Evolutionary conservation across 257 asterid species (phyloP), one percentile per base, ranked within the genome.

Genomic region (Capsicum rhomboideum): DNA sequence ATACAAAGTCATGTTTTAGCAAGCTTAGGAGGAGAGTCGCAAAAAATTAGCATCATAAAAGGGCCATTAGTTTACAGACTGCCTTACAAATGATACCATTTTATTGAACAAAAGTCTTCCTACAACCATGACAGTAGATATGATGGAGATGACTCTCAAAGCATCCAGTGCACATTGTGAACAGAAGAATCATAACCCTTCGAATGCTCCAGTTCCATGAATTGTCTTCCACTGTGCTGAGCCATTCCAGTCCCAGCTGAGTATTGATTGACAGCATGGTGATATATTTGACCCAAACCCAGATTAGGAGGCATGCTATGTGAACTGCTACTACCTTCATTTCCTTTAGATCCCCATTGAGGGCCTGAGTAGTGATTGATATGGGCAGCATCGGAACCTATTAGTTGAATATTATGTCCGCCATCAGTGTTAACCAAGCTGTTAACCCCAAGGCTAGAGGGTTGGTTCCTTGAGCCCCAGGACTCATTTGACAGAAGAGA

Each of bases 401-500:
- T 85, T 55, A 97, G 89, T 21, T 90, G 93, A 83, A 82, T 91
- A 44, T 84, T 34, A 79, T 87, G 85, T 50, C 89, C 26, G 40
- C 87, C 91, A 80, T 72, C 69, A 80, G 89, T 29, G 20, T 80
- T 85, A 14, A 88, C 87, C 44, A 85, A 79, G 52, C 59, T 80
- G 85, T 87, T 90, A 12, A 84, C 83, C 89, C 88, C 96, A 44
- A 88, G 93, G 87, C 89, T 87, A 63, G 86, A 86, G 64, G 91
- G 83, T 16, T 83, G 94, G 92, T 82, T 82, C 86, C 93, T 90
- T 50, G 95, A 88, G 89, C 83, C 88, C 97, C 97, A 95, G 56
- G 96, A 90, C 71, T 92, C 95, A 80, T 87, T 95, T 95, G 99
- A 95, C 98, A 93, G 98, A 94, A 95, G 99, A 95, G 97, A 95